These are phyloP conservation scores for Nakazawaea pomicola DNA, from an alignment of 805 yeast species.

Conservation along the genomic window DNA sequence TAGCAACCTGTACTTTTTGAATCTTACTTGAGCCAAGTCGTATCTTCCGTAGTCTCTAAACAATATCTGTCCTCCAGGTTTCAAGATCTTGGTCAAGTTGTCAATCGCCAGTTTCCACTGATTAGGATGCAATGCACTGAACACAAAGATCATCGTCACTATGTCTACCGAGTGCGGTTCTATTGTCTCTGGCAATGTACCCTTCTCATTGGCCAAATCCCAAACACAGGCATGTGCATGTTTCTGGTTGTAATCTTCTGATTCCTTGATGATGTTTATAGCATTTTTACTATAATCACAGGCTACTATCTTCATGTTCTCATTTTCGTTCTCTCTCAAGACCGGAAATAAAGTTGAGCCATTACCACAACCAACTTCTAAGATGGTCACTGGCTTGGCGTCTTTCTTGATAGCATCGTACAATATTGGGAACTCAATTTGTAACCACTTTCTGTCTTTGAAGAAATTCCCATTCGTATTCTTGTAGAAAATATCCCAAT, in stretches of 20 bases:
- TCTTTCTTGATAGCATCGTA: slow-evolving; percentile 69
- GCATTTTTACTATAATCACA: slow-evolving; percentile 91
- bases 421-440: slow-evolving; percentile 85
- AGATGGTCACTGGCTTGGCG: slow-evolving; percentile 64
- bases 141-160: slow-evolving; percentile 92
- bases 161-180: slow-evolving; percentile 81
- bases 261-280: slow-evolving; percentile 71
- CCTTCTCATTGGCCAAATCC: slow-evolving; percentile 83
- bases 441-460: slow-evolving; percentile 95
- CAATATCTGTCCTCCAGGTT: slow-evolving; percentile 88
- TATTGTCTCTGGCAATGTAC: slow-evolving; percentile 76
- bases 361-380: slow-evolving; percentile 98
- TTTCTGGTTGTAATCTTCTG: slow-evolving; percentile 54
- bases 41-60: slow-evolving; percentile 95
- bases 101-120: slow-evolving; percentile 84
- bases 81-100: slow-evolving; percentile 67
- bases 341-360: slow-evolving; percentile 96
- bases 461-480: slow-evolving; percentile 91
- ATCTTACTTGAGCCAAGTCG: slow-evolving; percentile 91
- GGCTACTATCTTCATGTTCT: slow-evolving; percentile 67
- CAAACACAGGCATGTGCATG: slow-evolving; percentile 84
- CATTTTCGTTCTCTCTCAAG: slow-evolving; percentile 74
- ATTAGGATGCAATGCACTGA: slow-evolving; percentile 84
- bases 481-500: slow-evolving; percentile 92
- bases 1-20: slow-evolving; percentile 79